Conservation (phyloP, 73 alveolate species). For the Paramecium primaurelia region DNA sequence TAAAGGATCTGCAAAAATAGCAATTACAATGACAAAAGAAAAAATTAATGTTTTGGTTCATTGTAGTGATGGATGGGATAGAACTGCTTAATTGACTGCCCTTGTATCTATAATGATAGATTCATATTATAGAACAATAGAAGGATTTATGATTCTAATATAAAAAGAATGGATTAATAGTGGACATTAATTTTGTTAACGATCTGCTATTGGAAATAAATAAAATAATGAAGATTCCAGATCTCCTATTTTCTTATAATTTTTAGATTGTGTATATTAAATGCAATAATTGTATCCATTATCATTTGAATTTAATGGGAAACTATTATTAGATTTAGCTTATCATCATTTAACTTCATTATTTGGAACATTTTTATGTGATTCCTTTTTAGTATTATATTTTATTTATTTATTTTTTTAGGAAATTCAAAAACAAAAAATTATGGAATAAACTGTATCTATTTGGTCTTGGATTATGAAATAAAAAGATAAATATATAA, state of each 20-base stretch:
- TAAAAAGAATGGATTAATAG: constrained; percentile 95
- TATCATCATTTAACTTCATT: constrained; percentile 76
- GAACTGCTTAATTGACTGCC: constrained; percentile 95
- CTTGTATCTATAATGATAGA: constrained; percentile 87
- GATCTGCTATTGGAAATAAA: constrained; percentile 82
- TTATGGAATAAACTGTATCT: constrained; percentile 28
- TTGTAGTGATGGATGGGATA: constrained; percentile 99
- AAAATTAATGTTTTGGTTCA: constrained; percentile 83
- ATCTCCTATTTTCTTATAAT: constrained; percentile 92
- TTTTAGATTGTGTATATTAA: constrained; percentile 91
- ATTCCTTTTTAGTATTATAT: constrained; percentile 28
- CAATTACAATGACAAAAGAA: constrained; percentile 37
- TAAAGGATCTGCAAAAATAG: constrained; percentile 58
- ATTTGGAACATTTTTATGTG: constrained; percentile 75
- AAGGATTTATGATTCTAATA: constrained; percentile 90
- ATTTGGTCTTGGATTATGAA: constrained; percentile 26
- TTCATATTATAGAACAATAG: constrained; percentile 90
- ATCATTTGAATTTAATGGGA: constrained; percentile 85
- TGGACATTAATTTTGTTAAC: constrained; percentile 93
- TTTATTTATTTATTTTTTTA: not conserved
- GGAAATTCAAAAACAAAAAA: not conserved
- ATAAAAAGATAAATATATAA: not conserved
- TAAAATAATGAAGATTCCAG: constrained; percentile 73
- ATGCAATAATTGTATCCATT: constrained; percentile 80
- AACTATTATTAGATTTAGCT: constrained; percentile 81